Evolutionary conservation across 371 early-diverging fungal genomes (phyloP).

Genomic region (Dichotomocladium elegans): DNA sequence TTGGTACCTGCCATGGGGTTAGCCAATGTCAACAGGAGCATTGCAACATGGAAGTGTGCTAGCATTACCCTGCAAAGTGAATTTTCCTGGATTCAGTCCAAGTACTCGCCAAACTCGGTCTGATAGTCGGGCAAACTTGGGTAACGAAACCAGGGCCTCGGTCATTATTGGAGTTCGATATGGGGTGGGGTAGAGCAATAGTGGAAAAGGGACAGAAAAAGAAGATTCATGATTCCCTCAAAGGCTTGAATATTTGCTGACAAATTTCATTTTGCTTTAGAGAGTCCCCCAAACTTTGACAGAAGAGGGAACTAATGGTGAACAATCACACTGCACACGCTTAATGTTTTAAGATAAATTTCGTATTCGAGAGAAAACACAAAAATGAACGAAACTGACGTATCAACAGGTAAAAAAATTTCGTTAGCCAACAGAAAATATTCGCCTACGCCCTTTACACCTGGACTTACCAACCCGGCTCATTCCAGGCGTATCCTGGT

Average conservation of each 20-base stretch:
- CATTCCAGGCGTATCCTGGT: too few relatives aligned
- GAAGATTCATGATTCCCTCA: not conserved
- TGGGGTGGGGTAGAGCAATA: too few relatives aligned
- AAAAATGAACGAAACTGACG: too few relatives aligned
- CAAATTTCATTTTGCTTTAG: not conserved
- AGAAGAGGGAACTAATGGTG: too few relatives aligned
- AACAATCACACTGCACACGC: too few relatives aligned
- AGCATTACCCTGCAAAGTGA: slow-evolving; percentile 66
- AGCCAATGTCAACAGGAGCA: not conserved
- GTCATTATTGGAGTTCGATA: slow-evolving; percentile 3
- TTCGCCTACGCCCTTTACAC: too few relatives aligned
- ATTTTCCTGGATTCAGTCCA: slow-evolving; percentile 72
- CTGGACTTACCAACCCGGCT: too few relatives aligned
- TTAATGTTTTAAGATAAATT: too few relatives aligned
- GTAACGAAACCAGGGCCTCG: slow-evolving; percentile 9
- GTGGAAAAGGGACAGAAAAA: not conserved
- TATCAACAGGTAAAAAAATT: too few relatives aligned
- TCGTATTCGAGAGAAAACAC: too few relatives aligned
- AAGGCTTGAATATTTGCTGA: not conserved
- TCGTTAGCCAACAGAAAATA: too few relatives aligned
- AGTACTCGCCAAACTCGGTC: slow-evolving; percentile 55
- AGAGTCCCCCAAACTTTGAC: too few relatives aligned
- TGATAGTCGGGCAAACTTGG: slow-evolving; percentile 41
- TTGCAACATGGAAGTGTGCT: not conserved
- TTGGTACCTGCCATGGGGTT: slow-evolving; percentile 78